Base-by-base conservation (phyloP, 1,284 basidiomycete genomes). In the Ganoderma lingzhi region DNA sequence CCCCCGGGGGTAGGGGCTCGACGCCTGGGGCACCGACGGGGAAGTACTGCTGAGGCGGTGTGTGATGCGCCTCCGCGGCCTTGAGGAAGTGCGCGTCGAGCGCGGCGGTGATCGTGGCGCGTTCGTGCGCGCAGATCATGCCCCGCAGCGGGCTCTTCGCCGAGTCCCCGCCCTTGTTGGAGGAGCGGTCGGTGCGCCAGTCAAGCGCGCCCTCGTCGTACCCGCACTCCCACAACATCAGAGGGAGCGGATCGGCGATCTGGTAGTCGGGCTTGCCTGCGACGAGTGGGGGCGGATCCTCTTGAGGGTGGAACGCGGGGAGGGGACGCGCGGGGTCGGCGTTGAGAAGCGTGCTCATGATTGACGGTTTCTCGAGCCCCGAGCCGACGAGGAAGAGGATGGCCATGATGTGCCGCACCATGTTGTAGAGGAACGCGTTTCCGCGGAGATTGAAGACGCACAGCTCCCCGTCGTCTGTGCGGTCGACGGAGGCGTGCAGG, bases 321-420 rank as follows among this genome's bases (percentile, higher is more conserved):
- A 78, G 74, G 30, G 80, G 81, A 51, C 74, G 68, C 48, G 76
- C 59, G 59, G 77, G 80, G 68, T 82, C 85, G 28, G 89, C 88
- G 77, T 98, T 94, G 77, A 98, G 84, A 28, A 99, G 84, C 14
- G 91, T 85, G 19, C 89, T 84, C 23, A 99, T 83, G 66, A 98
- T 82, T 4, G 83, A 83, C 0, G 95, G 93, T 1, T 82, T 76
- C 79, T 99, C 98, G 51, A 97, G 85, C 0, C 92, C 87, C 0
- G 93, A 82, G 5, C 97, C 97, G 63, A 99, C 88, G 65, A 98
- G 89, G 81, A 99, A 95, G 17, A 99, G 86, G 61, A 98, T 81
- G 2, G 95, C 94, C 88, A 99, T 94, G 80, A 99, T 98, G 79
- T 98, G 96, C 55, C 97, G 88, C 14, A 99, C 98, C 84, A 99